Evolutionary conservation across 805 yeast genomes (phyloP), one percentile per base, ranked within the genome.

Genomic region (Wickerhamomyces pijperi): DNA sequence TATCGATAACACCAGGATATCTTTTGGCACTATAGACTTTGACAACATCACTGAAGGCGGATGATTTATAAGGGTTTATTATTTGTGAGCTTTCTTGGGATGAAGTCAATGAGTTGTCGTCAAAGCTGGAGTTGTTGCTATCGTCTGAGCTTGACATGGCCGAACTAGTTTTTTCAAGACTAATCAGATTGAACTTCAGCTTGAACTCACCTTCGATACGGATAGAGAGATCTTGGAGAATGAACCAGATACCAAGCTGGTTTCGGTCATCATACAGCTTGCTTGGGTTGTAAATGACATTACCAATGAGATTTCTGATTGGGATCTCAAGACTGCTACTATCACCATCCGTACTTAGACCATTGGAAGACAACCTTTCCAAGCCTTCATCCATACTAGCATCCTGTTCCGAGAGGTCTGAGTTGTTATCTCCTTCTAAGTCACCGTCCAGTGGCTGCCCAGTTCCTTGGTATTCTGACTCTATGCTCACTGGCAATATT

Each of bases 1-100:
- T 53, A 34, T 65, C 69, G 34, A 62, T 63, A 16, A 66, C 71
- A 5, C 71, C 71, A 2, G 71, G 71, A 43, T 65, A 66, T 45
- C 56, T 60, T 43, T 66, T 66, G 1, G 71, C 70, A 28, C 65
- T 59, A 42, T 57, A 66, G 4, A 64, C 68, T 32, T 48, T 51
- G 51, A 65, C 64, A 4, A 50, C 42, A 9, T 59, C 53, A 13
- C 64, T 60, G 42, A 58, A 65, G 19, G 13, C n/a, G 4, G 29
- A 25, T 9, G 29, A 11, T 13, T 8, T 25, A 25, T 4, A 25
- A 12, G 14, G 5, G n/a, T 25, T 25, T 12, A 4, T 25, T 12
- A 4, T 7, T 8, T 7, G n/a, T 7, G 9, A 4, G n/a, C 29
- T 8, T 25, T 25, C 29, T 25, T 25, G 14, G 13, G 29, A 25